These are phyloP conservation scores for Ophiostoma perfectum DNA, from an alignment of 2,329 filamentous ascomycete species.

Conservation along the genomic window DNA sequence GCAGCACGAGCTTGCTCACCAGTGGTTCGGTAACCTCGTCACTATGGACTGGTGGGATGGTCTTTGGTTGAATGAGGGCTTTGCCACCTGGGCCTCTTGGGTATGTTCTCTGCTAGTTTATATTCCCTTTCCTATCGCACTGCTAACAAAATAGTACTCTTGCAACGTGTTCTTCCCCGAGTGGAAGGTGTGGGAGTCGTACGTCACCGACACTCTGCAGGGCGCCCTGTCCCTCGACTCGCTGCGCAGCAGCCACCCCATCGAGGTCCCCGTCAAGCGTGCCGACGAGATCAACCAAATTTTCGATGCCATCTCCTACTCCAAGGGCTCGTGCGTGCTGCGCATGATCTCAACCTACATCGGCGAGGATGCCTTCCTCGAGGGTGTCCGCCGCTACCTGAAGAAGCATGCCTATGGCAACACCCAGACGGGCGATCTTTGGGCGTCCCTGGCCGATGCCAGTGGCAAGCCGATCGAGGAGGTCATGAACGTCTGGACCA, in stretches of 20 bases:
- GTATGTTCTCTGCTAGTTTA: neutral
- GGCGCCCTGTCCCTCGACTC: slow-evolving; percentile 84
- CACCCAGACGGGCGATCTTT: slow-evolving; percentile 84
- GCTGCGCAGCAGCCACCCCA: slow-evolving; percentile 88
- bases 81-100: slow-evolving; percentile 78
- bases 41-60: slow-evolving; percentile 96
- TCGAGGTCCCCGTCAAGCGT: slow-evolving; percentile 91
- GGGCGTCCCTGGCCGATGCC: slow-evolving; percentile 79
- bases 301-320: slow-evolving; percentile 96
- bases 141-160: slow-evolving; percentile 53
- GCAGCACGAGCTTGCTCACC: slow-evolving; percentile 90
- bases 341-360: slow-evolving; percentile 97
- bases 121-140: too few species aligned
- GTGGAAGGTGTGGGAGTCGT: slow-evolving; percentile 97
- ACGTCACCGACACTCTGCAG: slow-evolving; percentile 88
- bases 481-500: slow-evolving; percentile 95
- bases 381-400: slow-evolving; percentile 83
- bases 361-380: slow-evolving; percentile 86
- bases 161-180: slow-evolving; percentile 95
- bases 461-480: slow-evolving; percentile 86
- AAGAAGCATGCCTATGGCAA: slow-evolving; percentile 97
- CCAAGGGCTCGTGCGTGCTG: slow-evolving; percentile 90
- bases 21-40: slow-evolving; percentile 88
- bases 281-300: slow-evolving; percentile 98
- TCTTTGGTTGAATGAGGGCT: slow-evolving; percentile 85